Conservation (phyloP, 768 basidiomycete species). For the Tricholoma matsutake region DNA sequence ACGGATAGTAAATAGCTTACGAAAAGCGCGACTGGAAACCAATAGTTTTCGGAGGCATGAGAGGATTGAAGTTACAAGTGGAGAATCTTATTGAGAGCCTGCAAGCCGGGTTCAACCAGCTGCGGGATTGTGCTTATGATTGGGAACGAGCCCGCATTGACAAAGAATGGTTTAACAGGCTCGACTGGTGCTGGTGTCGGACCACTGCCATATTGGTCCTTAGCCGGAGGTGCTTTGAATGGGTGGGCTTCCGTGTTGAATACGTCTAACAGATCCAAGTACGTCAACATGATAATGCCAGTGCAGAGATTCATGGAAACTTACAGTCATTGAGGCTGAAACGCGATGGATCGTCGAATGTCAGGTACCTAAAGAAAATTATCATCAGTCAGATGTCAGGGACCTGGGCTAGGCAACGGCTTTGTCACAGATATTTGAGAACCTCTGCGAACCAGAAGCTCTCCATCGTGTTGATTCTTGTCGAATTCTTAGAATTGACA, state of each 20-base stretch:
- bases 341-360: constrained; percentile 64
- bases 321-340: constrained; percentile 65
- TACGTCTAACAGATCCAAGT: constrained; percentile 35
- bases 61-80: neutral
- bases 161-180: constrained; percentile 7
- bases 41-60: too few species aligned
- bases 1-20: too few species aligned
- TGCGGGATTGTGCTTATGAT: constrained; percentile 22
- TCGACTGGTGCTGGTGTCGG: neutral
- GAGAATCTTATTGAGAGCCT: neutral
- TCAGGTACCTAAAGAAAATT: constrained; percentile 49
- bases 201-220: constrained; percentile 30
- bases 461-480: constrained; percentile 55
- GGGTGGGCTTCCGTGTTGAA: constrained; percentile 76
- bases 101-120: neutral
- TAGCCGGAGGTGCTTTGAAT: constrained; percentile 50
- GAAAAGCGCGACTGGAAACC: too few species aligned
- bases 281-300: neutral
- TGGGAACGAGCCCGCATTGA: constrained; percentile 16
- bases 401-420: constrained; percentile 1
- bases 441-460: constrained; percentile 77
- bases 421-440: constrained; percentile 62
- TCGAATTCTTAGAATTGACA: constrained; percentile 43
- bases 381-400: neutral
- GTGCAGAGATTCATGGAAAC: constrained; percentile 16